These are phyloP conservation scores for Ceratocystis smalleyi DNA, from an alignment of 2,329 filamentous ascomycete genomes.

Conservation along the genomic window DNA sequence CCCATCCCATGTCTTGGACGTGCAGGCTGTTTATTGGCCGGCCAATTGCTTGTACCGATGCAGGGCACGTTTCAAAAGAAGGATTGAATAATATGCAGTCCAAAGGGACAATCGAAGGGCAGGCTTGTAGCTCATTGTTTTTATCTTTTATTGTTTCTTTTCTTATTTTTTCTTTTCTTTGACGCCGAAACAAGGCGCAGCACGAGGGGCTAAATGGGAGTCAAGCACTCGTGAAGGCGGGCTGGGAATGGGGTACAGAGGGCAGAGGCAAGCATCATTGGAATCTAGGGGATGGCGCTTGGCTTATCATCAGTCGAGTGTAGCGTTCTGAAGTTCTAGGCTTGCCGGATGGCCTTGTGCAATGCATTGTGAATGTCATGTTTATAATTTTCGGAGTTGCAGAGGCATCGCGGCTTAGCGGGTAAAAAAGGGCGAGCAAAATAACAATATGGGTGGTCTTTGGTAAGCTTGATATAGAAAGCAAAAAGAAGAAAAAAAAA, in stretches of 20 bases:
- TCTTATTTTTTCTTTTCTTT: background rate
- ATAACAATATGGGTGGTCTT: background rate
- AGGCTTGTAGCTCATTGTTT: background rate
- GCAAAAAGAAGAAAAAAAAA: background rate
- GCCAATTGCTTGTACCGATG: background rate
- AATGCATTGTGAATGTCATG: no score
- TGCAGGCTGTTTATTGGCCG: background rate
- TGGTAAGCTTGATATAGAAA: background rate
- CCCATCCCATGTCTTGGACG: background rate
- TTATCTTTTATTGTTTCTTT: no score
- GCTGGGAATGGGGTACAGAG: background rate
- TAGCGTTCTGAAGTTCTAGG: no score
- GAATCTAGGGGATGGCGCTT: no score
- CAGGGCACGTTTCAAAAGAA: slow-evolving; percentile 6
- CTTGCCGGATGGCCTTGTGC: no score
- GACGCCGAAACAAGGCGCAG: background rate
- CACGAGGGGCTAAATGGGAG: background rate
- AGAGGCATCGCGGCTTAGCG: no score
- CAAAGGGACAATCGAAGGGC: background rate
- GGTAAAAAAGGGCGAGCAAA: background rate
- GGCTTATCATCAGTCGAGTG: no score
- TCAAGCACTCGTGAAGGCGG: background rate
- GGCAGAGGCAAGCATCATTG: no score
- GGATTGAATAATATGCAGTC: background rate
- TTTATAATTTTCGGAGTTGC: no score